Evolutionary conservation across 2,329 filamentous ascomycete genomes (phyloP), one percentile per base, ranked within the genome.

Genomic region (Neopestalotiopsis sp.): DNA sequence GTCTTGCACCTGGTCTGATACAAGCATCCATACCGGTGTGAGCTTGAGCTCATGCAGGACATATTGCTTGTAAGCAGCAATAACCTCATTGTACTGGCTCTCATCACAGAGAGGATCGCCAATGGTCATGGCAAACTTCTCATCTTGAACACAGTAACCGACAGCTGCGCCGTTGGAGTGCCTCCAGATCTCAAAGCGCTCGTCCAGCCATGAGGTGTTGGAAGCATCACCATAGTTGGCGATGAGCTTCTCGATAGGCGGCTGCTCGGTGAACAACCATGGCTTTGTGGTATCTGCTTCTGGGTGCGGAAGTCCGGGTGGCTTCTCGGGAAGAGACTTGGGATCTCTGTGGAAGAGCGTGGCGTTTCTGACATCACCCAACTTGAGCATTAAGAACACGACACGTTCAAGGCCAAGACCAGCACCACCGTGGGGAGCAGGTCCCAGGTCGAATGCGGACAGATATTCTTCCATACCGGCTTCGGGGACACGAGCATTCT

Each of bases 151-250:
- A 1, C 96, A 93, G 76, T 93, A 98, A 12, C 94, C 93, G 42
- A 97, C 87, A 4, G 94, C 94, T 0, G 94, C 95, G 63, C 95
- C 95, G 42, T 83, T 79, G 28, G 88, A 82, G 77, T 97, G 94
- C 38, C 95, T 91, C 94, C 94, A 98, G 69, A 97, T 90, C 76
- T 93, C 87, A 79, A 95, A 97, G 6, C 94, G 90, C 6, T 94
- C 92, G 78, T 98, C 95, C 7, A 96, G 88, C 94, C 94, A 98
- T 0, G 94, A 96, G 0, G 95, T 98, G 76, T 97, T 97, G 63
- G 94, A 94, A 1, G 95, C 94, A 80, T 98, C 95, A 71, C 95
- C 95, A 74, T 98, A 98, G 80, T 98, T 98, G 77, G 94, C 94
- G 78, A 98, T 94, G 57, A 98, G 90, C 77, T 97, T 92, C 78